phyloP scores from a whole-genome alignment of 768 basidiomycete genomes.

The Russula vinacea region DNA sequence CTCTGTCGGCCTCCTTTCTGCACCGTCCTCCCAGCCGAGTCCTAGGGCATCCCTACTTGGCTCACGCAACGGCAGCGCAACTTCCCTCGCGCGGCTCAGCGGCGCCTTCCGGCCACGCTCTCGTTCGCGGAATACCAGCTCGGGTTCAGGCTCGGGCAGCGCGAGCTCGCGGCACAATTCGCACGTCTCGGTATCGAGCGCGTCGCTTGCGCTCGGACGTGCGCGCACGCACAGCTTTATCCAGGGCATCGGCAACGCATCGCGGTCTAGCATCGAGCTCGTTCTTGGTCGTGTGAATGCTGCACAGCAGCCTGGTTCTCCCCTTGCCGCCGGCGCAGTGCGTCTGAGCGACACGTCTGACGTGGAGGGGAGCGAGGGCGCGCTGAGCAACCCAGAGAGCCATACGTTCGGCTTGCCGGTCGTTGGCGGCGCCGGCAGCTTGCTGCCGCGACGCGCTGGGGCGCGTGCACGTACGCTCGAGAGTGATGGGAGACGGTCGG shows the following conservation, averaged over 20 bases:
- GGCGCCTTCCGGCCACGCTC: conserved; percentile 28
- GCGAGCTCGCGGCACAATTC: conserved; percentile 35
- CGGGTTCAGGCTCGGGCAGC: conserved; percentile 25
- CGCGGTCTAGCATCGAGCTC: conserved; percentile 57
- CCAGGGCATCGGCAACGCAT: conserved; percentile 59
- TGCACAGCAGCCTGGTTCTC: background rate
- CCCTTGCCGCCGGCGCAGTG: background rate
- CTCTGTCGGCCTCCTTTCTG: conserved; percentile 53
- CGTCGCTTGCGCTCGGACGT: conserved; percentile 41
- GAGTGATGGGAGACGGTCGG: background rate
- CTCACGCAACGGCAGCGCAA: conserved; percentile 42
- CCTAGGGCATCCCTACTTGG: conserved; percentile 49
- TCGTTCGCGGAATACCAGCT: conserved; percentile 21
- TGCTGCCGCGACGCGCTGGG: conserved; percentile 33
- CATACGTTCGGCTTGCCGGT: conserved; percentile 70
- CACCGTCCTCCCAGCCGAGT: conserved; percentile 43
- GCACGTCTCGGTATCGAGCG: conserved; percentile 29
- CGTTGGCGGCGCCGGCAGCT: conserved; percentile 38
- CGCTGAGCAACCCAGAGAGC: conserved; percentile 56
- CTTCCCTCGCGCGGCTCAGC: conserved; percentile 47
- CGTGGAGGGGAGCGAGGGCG: conserved; percentile 46
- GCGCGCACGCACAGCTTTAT: conserved; percentile 65
- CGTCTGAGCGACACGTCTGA: conserved; percentile 34
- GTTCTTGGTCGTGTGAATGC: conserved; percentile 37
- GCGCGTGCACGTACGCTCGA: conserved; percentile 16